Percentiles rank a stretch among this genome's conserved stretches.
Conservation (phyloP, 2,329 filamentous ascomycete species). For the Aspergillus amoenus region DNA sequence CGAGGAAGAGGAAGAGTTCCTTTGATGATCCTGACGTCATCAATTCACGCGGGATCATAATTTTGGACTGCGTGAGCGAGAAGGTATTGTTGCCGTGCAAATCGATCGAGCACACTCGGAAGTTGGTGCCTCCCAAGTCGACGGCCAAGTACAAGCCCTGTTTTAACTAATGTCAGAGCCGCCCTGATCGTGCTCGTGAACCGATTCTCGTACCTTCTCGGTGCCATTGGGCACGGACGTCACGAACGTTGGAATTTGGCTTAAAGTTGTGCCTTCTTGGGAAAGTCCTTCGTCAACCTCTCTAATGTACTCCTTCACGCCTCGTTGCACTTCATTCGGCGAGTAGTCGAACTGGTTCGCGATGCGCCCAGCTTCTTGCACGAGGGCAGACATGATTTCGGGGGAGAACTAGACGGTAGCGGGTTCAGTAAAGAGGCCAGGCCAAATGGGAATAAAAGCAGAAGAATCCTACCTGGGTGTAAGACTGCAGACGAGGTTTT, state of each 20-base stretch:
- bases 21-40: slow-evolving; percentile 86
- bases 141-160: slow-evolving; percentile 94
- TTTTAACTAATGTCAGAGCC: slow-evolving; percentile 16
- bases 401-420: slow-evolving; percentile 3
- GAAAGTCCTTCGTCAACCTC: slow-evolving; percentile 85
- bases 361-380: slow-evolving; percentile 74
- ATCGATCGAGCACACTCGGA: slow-evolving; percentile 92
- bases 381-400: slow-evolving; percentile 39
- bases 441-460: not conserved
- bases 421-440: not conserved
- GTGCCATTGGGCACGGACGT: slow-evolving; percentile 95
- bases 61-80: slow-evolving; percentile 88
- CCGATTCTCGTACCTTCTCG: slow-evolving; percentile 69
- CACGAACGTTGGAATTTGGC: slow-evolving; percentile 96
- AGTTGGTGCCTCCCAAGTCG: slow-evolving; percentile 97
- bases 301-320: slow-evolving; percentile 79
- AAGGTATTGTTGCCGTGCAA: slow-evolving; percentile 95
- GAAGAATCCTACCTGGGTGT: not conserved
- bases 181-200: slow-evolving; percentile 6
- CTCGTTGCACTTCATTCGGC: slow-evolving; percentile 73
- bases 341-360: slow-evolving; percentile 83
- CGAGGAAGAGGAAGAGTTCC: slow-evolving; percentile 89
- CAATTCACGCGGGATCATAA: slow-evolving; percentile 81
- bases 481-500: not conserved
- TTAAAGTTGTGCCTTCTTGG: slow-evolving; percentile 76